phyloP scores from a whole-genome alignment of 148 eudicot species.

The Linanthus parryae region DNA sequence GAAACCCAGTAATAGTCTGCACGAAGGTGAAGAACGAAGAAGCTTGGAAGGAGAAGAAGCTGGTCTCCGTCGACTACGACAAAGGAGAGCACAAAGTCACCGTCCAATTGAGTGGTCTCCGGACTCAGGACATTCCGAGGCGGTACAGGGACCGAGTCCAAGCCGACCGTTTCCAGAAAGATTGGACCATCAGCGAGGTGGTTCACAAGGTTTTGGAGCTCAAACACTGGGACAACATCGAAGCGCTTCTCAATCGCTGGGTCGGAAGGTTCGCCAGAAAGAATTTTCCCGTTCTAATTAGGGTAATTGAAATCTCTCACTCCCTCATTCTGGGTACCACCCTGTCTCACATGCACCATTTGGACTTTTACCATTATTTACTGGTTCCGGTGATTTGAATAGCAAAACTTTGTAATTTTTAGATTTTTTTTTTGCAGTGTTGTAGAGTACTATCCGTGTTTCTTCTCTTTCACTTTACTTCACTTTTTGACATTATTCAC shows the following conservation, averaged over 20 bases:
- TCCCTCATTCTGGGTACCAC: too few species aligned
- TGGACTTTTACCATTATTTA: too few species aligned
- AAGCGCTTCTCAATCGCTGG: slow-evolving; percentile 77
- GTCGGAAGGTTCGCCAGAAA: slow-evolving; percentile 79
- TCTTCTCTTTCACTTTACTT: too few species aligned
- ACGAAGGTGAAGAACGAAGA: too few species aligned
- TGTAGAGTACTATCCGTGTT: too few species aligned
- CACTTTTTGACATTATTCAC: too few species aligned
- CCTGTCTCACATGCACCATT: too few species aligned
- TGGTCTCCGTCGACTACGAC: slow-evolving; percentile 63
- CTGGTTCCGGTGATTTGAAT: too few species aligned
- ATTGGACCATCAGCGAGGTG: slow-evolving; percentile 67
- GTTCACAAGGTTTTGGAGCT: slow-evolving; percentile 42
- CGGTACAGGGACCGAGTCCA: slow-evolving; percentile 47
- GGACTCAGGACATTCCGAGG: slow-evolving; percentile 53
- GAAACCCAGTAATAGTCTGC: too few species aligned
- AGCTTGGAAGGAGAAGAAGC: slow-evolving; percentile 58
- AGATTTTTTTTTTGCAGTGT: too few species aligned
- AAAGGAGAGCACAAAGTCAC: slow-evolving; percentile 50
- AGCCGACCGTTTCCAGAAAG: slow-evolving; percentile 76
- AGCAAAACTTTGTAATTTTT: too few species aligned
- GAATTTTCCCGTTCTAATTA: slow-evolving; percentile 69
- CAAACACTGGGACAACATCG: slow-evolving; percentile 44
- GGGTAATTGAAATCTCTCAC: slow-evolving; percentile 29
- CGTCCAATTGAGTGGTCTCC: slow-evolving; percentile 49